A percentile compares a stretch with the other conserved stretches of the same genome.
phyloP scores from a whole-genome alignment of 257 asterid species.

The Solanum tarijense region DNA sequence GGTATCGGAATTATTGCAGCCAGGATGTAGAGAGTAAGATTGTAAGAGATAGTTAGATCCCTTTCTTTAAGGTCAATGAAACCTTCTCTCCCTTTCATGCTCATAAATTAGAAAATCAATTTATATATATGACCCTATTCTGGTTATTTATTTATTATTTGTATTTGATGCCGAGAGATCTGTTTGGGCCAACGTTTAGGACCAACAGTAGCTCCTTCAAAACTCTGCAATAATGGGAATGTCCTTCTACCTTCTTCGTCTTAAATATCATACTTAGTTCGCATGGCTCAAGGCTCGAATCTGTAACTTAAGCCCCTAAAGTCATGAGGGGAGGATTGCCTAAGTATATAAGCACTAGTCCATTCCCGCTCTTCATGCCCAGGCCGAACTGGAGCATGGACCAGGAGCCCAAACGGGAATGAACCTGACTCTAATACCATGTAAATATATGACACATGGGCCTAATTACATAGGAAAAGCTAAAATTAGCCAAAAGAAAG shows the following conservation, averaged over 20 bases:
- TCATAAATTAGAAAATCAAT: neutral
- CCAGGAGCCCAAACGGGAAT: neutral
- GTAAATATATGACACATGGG: neutral
- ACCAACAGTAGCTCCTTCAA: neutral
- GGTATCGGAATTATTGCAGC: neutral
- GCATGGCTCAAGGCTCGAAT: too few relatives aligned
- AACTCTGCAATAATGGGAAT: fast-evolving
- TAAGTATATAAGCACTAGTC: neutral
- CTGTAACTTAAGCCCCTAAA: neutral
- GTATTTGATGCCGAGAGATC: neutral
- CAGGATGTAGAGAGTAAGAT: neutral
- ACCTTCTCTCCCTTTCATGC: neutral
- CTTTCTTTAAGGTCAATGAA: neutral
- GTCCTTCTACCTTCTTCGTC: neutral
- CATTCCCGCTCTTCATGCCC: neutral
- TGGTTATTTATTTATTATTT: neutral
- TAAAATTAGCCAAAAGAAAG: neutral
- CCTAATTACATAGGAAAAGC: neutral
- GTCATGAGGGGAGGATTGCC: neutral
- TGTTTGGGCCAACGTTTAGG: neutral
- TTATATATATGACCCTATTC: neutral
- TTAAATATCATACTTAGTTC: neutral
- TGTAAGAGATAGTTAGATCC: neutral
- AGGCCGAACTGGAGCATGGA: neutral
- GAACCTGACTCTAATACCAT: neutral